These are phyloP conservation scores for Fusarium equiseti DNA, from an alignment of 2,329 filamentous ascomycete species.

Conservation along the genomic window DNA sequence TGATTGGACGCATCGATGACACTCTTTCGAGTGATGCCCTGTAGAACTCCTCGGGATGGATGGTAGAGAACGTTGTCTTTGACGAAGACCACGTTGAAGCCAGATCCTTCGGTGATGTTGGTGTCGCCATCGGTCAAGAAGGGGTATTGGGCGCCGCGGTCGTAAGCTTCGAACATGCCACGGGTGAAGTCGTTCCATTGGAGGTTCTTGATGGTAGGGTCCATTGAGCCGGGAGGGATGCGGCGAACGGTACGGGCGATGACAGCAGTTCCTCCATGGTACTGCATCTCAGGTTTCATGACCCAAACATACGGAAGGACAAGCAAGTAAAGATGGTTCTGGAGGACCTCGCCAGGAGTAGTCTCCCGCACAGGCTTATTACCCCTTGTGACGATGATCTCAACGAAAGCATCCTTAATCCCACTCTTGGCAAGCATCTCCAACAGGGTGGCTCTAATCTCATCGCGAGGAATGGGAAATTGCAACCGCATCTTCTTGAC, in stretches of 20 bases:
- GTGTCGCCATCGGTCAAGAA: constrained; percentile 64
- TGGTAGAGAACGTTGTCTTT: constrained; percentile 61
- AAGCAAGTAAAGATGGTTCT: constrained; percentile 62
- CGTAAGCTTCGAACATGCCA: constrained; percentile 59
- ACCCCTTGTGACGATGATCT: constrained; percentile 64
- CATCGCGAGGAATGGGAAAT: constrained; percentile 55
- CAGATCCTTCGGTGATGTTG: constrained; percentile 63
- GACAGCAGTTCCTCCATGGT: constrained; percentile 56
- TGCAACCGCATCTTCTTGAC: constrained; percentile 60
- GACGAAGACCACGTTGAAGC: constrained; percentile 62
- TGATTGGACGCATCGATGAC: constrained; percentile 58
- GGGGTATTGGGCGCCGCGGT: constrained; percentile 61
- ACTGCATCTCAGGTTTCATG: constrained; percentile 60
- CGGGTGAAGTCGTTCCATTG: constrained; percentile 64
- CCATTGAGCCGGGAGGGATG: constrained; percentile 59
- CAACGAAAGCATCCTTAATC: constrained; percentile 63
- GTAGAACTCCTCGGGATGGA: constrained; percentile 60
- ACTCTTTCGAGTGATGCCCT: constrained; percentile 62
- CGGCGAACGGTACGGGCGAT: constrained; percentile 60
- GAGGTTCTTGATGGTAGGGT: constrained; percentile 65
- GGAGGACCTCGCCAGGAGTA: constrained; percentile 52
- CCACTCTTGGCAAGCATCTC: constrained; percentile 61
- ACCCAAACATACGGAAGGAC: constrained; percentile 63
- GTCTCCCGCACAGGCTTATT: constrained; percentile 56
- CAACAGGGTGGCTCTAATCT: constrained; percentile 55